Evolutionary conservation across 331 rosid species (phyloP), one percentile per base, ranked within the genome.

Genomic region (Dryas integrifolia): DNA sequence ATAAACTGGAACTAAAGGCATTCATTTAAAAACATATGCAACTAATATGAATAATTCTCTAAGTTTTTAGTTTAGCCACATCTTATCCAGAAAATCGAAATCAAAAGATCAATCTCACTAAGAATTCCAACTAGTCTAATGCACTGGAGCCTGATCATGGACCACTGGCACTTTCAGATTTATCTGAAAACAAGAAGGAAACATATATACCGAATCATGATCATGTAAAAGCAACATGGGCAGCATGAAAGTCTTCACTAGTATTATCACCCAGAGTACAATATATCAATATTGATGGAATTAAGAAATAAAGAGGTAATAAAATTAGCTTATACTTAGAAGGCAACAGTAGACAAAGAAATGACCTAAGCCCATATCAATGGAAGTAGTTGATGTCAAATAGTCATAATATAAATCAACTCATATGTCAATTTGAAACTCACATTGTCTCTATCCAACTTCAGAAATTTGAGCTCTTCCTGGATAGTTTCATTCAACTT

Each of bases 401-500:
- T n/a, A 40, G 15, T 30, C 55, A 35, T 16, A 50, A 21, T 69
- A 40, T 39, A 58, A 46, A 60, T 15, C 21, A 65, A 61, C 30
- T 41, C 35, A 30, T 7, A 39, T 16, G 40, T 43, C 24, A 41
- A 51, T 44, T 15, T 74, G 12, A 71, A 77, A 85, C 92, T 86
- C 85, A 94, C 98, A 56, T 73, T 86, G 69, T 91, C 96, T 58
- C 78, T 81, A 81, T 89, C 93, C 64, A 76, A 58, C 73, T 80
- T 83, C 58, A 85, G 74, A 50, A 79, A 73, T 71, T 81, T 88
- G 78, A 94, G 88, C 91, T 91, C 97, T 82, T 82, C 89, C 71
- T 81, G 89, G 75, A 88, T 79, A 78, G 85, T 81, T 79, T 78
- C 85, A 75, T 85, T 94, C 85, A 85, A 79, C 66, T 82, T 86